Percentiles rank a stretch among this genome's conserved stretches.
Conservation (phyloP, 768 basidiomycete genomes). For the Leucocoprinus leucothites region DNA sequence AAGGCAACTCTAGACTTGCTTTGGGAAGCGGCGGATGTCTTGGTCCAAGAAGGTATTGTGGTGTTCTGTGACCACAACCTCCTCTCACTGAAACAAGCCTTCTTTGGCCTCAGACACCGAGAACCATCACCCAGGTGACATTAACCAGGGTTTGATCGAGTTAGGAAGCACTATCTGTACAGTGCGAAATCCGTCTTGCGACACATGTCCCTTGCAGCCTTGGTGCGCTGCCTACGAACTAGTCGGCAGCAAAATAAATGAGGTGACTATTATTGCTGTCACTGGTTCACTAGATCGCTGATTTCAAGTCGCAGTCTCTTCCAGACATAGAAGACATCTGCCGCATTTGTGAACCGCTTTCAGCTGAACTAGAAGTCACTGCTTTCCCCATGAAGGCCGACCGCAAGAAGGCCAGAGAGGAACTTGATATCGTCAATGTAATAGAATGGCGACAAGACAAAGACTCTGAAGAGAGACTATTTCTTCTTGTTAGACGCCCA, state of each 20-base stretch:
- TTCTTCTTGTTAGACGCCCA: slow-evolving; percentile 79
- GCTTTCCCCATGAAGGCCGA: slow-evolving; percentile 86
- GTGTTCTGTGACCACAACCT: background rate
- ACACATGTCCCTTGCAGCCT: slow-evolving; percentile 62
- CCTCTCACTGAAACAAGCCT: background rate
- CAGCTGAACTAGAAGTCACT: slow-evolving; percentile 43
- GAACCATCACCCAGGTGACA: slow-evolving; percentile 58
- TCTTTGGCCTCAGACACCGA: background rate
- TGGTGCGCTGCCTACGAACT: slow-evolving; percentile 66
- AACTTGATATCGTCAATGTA: slow-evolving; percentile 83
- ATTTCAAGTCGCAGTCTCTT: background rate
- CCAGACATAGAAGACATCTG: slow-evolving; percentile 80
- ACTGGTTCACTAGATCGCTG: background rate
- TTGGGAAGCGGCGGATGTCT: slow-evolving; percentile 73
- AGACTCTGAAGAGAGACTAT: slow-evolving; percentile 44
- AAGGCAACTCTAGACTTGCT: slow-evolving; percentile 76
- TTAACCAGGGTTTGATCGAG: slow-evolving; percentile 94
- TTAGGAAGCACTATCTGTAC: slow-evolving; percentile 93
- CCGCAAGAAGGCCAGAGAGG: slow-evolving; percentile 80
- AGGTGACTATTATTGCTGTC: slow-evolving; percentile 7
- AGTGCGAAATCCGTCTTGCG: slow-evolving; percentile 75
- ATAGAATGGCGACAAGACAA: slow-evolving; percentile 63
- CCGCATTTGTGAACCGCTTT: slow-evolving; percentile 59
- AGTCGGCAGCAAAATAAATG: slow-evolving; percentile 7
- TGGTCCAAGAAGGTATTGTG: slow-evolving; percentile 49